Base-by-base conservation (phyloP, 352 stramenopile genomes). In the Peronosclerospora sorghi region DNA sequence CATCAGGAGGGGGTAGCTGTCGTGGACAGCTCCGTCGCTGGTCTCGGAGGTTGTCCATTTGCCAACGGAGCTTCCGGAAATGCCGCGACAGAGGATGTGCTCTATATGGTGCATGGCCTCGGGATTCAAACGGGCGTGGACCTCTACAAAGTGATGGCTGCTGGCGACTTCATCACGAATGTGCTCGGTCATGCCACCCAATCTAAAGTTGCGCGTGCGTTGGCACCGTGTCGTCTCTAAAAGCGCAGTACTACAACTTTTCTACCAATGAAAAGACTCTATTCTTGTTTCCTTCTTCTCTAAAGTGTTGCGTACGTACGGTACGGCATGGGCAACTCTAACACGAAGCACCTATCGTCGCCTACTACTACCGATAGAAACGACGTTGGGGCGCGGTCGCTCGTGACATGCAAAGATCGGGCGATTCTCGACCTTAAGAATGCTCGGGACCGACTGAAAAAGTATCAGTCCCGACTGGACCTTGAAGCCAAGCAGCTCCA, bases 91-190 rank as follows among this genome's bases (percentile, higher is more conserved):
- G 95, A 98, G 65, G 95, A 98, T 61, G 86, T 98, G 32, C 70
- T 98, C 5, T 98, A 98, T 70, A 98, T 98, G 93, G 55, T 98
- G 24, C 62, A 98, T 39, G 94, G 94, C 9, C 67, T 98, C 32
- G 92, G 94, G 26, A 87, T 98, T 24, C 53, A 69, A n/a, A 98
- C 94, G 8, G 94, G 92, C 30, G 83, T 98, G 13, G 79, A 98
- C 62, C 50, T 98, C n/a, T 32, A 83, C 15, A 87, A 91, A 63
- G 61, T 98, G n/a, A 81, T 96, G 15, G 68, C 86, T 34, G 84
- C 79, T 14, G 84, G 90, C 12, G 63, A 83, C 1, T 96, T 91
- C 53, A 97, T 97, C 43, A 87, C 68, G 18, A 68, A 65, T 13
- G 45, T 94, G 20, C 58, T 97, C 6, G 74, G 73, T 5, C 68